Evolutionary conservation across 2,329 filamentous ascomycete species (phyloP).

Genomic region (Esteya vermicola): DNA sequence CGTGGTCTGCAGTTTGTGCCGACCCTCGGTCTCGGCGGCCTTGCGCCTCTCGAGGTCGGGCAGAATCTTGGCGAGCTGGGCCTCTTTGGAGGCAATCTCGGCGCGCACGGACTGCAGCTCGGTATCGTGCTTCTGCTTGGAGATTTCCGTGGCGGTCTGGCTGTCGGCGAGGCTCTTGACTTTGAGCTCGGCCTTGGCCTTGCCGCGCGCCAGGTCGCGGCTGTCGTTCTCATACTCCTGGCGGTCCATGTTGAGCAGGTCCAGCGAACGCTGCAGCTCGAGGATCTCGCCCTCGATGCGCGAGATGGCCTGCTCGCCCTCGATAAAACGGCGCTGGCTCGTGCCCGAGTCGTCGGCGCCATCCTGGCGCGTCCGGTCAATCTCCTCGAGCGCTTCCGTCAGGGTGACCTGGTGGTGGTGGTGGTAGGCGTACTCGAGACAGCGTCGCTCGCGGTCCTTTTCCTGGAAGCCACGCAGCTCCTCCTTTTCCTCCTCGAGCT

Average conservation of each 20-base stretch:
- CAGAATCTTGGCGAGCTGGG: slow-evolving; percentile 58
- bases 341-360: slow-evolving; percentile 76
- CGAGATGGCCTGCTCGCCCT: slow-evolving; percentile 66
- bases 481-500: slow-evolving; percentile 94
- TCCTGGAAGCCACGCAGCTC: slow-evolving; percentile 89
- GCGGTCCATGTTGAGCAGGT: slow-evolving; percentile 73
- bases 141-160: slow-evolving; percentile 62
- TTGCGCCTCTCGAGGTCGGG: slow-evolving; percentile 65
- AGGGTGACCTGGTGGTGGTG: slow-evolving; percentile 76
- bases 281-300: slow-evolving; percentile 67
- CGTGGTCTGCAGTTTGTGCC: slow-evolving; percentile 58
- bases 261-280: slow-evolving; percentile 66
- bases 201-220: slow-evolving; percentile 61
- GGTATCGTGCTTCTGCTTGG: slow-evolving; percentile 53
- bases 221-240: slow-evolving; percentile 81
- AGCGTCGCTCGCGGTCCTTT: slow-evolving; percentile 82
- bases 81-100: slow-evolving; percentile 63
- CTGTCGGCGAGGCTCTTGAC: slow-evolving; percentile 73
- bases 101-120: slow-evolving; percentile 59
- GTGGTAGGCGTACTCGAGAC: slow-evolving; percentile 89
- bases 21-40: slow-evolving; percentile 56
- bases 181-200: slow-evolving; percentile 77
- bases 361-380: slow-evolving; percentile 69
- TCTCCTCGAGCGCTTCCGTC: slow-evolving; percentile 59
- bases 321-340: slow-evolving; percentile 60